Evolutionary conservation across 108 stramenopile genomes (phyloP).

Genomic region (Stephanodiscus triporus): DNA sequence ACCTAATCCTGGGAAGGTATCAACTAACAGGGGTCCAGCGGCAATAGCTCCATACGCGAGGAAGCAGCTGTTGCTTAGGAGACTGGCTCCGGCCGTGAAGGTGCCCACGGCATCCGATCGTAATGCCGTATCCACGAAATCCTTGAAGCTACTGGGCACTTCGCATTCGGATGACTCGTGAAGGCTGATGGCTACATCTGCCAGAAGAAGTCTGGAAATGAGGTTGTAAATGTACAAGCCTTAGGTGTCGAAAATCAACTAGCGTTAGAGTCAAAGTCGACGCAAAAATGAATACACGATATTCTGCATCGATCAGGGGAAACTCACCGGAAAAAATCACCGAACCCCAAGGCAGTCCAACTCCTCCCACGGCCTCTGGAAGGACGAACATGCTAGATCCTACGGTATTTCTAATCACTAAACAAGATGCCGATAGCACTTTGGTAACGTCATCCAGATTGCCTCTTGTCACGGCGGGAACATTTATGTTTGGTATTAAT

Average conservation of each 20-base stretch:
- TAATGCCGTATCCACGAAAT: constrained; percentile 71
- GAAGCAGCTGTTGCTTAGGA: constrained; percentile 62
- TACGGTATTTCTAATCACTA: constrained; percentile 82
- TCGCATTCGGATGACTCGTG: constrained; percentile 57
- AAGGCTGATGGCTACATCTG: constrained; percentile 75
- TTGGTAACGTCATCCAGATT: constrained; percentile 7
- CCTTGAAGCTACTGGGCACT: constrained; percentile 70
- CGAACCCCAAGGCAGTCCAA: constrained; percentile 57
- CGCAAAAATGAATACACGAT: not conserved
- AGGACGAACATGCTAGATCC: constrained; percentile 72
- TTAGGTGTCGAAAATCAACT: not conserved
- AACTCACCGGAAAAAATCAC: constrained; percentile 50
- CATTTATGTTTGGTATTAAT: not conserved
- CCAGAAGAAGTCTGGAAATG: constrained; percentile 71
- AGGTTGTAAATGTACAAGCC: constrained; percentile 65
- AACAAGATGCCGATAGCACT: constrained; percentile 58
- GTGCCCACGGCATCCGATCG: constrained; percentile 35
- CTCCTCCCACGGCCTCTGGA: constrained; percentile 61
- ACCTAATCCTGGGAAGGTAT: constrained; percentile 29
- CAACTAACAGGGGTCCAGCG: constrained; percentile 45
- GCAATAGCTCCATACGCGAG: constrained; percentile 57
- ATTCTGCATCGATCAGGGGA: not conserved
- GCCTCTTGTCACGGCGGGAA: not conserved
- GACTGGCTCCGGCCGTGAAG: constrained; percentile 48
- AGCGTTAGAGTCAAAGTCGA: not conserved